These are phyloP conservation scores for Pleurozium schreberi DNA, from an alignment of 225 moss, liverwort and hornwort species.

Conservation along the genomic window DNA sequence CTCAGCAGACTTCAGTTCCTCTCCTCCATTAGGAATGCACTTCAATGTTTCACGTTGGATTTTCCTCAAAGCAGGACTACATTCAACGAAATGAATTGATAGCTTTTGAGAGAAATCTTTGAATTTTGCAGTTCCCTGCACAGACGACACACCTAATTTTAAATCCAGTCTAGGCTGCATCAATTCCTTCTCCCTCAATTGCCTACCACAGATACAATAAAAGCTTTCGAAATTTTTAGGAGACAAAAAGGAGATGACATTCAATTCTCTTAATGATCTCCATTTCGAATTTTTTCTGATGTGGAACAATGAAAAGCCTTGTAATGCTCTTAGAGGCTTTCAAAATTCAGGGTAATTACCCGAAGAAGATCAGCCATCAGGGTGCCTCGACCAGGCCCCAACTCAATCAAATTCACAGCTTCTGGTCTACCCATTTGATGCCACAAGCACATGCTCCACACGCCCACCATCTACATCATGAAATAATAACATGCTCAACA, in stretches of 20 bases:
- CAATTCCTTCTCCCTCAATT: background rate
- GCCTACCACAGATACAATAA: background rate
- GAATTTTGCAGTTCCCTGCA: conserved; percentile 74
- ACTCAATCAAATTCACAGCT: conserved; percentile 57
- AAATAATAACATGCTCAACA: background rate
- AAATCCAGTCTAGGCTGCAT: background rate
- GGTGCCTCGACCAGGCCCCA: conserved; percentile 92
- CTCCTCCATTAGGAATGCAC: conserved; percentile 18
- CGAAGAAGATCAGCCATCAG: conserved; percentile 89
- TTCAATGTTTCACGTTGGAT: conserved; percentile 57
- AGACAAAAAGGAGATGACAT: background rate
- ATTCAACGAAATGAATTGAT: conserved; percentile 80
- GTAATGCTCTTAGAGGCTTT: background rate
- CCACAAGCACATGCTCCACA: conserved; percentile 95
- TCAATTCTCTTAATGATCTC: background rate
- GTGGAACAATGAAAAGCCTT: background rate
- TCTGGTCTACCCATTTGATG: conserved; percentile 81
- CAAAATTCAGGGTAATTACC: conserved; percentile 6
- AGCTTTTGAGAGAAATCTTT: conserved; percentile 52
- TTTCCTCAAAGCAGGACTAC: conserved; percentile 75
- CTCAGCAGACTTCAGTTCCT: background rate
- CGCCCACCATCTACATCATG: conserved; percentile 62
- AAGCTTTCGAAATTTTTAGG: background rate
- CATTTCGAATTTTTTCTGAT: too few species aligned
- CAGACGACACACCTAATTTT: background rate